Evolutionary conservation across 106 monocot species (phyloP).

Genomic region (Platanthera guangdongensis): DNA sequence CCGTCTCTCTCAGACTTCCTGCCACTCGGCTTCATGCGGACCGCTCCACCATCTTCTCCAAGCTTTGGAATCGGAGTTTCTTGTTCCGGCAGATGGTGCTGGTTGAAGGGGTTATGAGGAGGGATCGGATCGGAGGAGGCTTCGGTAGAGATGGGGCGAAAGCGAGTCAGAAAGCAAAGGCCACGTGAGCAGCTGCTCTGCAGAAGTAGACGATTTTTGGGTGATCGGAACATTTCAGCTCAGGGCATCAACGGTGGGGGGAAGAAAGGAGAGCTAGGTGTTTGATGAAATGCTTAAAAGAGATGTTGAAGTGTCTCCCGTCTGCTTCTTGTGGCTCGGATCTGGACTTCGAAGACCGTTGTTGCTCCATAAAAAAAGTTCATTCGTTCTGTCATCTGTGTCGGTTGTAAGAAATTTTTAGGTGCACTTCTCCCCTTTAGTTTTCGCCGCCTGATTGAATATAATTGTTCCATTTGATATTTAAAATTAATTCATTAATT

Average conservation of each 20-base stretch:
- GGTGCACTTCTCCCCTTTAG: too few species aligned
- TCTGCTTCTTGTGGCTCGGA: too few species aligned
- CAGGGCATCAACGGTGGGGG: neutral
- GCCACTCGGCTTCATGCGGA: neutral
- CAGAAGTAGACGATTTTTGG: neutral
- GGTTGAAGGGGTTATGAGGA: neutral
- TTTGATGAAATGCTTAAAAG: too few species aligned
- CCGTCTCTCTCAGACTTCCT: conserved; percentile 1
- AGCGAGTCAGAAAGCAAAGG: neutral
- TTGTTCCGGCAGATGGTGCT: neutral
- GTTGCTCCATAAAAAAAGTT: too few species aligned
- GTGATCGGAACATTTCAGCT: conserved; percentile 8
- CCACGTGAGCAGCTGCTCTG: neutral
- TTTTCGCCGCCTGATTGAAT: too few species aligned
- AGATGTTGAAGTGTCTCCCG: too few species aligned
- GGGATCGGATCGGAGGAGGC: conserved; percentile 1
- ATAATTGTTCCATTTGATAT: too few species aligned
- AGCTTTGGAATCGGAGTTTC: neutral
- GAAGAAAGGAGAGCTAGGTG: too few species aligned
- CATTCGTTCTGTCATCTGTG: too few species aligned
- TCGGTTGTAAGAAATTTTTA: too few species aligned
- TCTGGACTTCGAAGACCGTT: too few species aligned
- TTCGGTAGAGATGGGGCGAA: neutral
- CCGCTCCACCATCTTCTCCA: neutral
- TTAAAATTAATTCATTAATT: too few species aligned